phyloP scores from a whole-genome alignment of 1,284 basidiomycete species.

The Cryptococcus neoformans region DNA sequence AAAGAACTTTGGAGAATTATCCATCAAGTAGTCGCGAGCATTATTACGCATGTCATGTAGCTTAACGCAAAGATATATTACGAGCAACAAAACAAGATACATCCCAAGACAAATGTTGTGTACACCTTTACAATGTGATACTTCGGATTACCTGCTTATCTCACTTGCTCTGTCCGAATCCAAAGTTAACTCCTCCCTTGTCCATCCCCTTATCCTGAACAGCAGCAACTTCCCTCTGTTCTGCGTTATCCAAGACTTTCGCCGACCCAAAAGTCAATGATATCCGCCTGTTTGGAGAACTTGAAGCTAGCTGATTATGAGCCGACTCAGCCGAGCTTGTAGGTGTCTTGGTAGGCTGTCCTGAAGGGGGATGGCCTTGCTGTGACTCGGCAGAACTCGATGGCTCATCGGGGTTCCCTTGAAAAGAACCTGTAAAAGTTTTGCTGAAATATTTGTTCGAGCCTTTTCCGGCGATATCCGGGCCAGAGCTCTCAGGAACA shows the following conservation, averaged over 20 bases:
- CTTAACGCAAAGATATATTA: too few relatives aligned
- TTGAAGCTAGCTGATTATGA: neutral
- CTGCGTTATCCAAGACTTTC: neutral
- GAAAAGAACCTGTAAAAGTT: too few relatives aligned
- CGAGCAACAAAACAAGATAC: neutral
- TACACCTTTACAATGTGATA: neutral
- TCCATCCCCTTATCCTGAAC: neutral
- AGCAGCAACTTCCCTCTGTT: neutral
- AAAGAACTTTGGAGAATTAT: neutral
- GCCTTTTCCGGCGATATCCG: too few relatives aligned
- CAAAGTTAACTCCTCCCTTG: neutral
- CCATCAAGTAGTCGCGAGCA: neutral
- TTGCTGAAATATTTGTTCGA: too few relatives aligned
- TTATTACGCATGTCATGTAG: too few relatives aligned
- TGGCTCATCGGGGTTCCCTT: too few relatives aligned
- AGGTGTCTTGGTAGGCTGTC: neutral
- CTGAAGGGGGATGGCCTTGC: too few relatives aligned
- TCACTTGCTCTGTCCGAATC: constrained; percentile 1
- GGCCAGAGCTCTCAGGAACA: too few relatives aligned
- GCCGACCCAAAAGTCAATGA: neutral
- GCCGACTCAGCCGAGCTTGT: neutral
- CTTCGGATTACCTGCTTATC: neutral
- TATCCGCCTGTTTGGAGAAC: neutral
- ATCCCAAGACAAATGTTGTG: neutral
- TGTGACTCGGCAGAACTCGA: too few relatives aligned